phyloP scores from a whole-genome alignment of 2,329 filamentous ascomycete species.

The Clonostachys byssicola region DNA sequence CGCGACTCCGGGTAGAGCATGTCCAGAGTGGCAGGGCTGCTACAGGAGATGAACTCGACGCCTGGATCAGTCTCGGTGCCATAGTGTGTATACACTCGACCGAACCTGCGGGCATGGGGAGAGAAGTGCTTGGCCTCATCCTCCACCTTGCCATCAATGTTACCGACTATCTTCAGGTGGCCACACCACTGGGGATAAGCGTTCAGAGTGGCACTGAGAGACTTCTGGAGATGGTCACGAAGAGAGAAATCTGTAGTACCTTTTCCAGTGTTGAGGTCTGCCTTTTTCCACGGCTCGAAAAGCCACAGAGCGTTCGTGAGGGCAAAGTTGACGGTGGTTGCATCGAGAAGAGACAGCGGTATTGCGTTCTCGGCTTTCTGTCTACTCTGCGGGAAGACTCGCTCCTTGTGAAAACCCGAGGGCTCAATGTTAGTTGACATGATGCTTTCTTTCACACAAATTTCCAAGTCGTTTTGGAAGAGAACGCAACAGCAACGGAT shows the following conservation, averaged over 20 bases:
- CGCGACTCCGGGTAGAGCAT: slow-evolving; percentile 6
- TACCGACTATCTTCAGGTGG: slow-evolving; percentile 6
- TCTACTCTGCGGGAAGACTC: no score
- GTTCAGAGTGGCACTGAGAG: slow-evolving; percentile 5
- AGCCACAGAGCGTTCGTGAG: slow-evolving; percentile 13
- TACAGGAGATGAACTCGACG: slow-evolving; percentile 9
- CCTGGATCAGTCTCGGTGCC: slow-evolving; percentile 9
- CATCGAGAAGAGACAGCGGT: slow-evolving; percentile 12
- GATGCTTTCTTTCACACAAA: no score
- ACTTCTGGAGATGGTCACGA: slow-evolving; percentile 3
- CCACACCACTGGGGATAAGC: slow-evolving; percentile 13
- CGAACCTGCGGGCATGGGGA: slow-evolving; percentile 10
- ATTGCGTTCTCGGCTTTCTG: background rate
- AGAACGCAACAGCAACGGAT: no score
- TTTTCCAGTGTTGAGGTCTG: background rate
- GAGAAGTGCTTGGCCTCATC: slow-evolving; percentile 7
- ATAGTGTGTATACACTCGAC: slow-evolving; percentile 11
- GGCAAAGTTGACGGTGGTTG: slow-evolving; percentile 13
- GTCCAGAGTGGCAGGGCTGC: slow-evolving; percentile 5
- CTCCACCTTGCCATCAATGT: slow-evolving; percentile 3
- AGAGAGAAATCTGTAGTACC: background rate
- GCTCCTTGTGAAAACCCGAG: no score
- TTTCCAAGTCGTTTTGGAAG: no score
- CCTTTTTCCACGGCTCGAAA: slow-evolving; percentile 3
- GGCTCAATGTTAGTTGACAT: no score